Conservation (phyloP, 768 basidiomycete genomes). For the Sporobolomyces pararoseus region DNA sequence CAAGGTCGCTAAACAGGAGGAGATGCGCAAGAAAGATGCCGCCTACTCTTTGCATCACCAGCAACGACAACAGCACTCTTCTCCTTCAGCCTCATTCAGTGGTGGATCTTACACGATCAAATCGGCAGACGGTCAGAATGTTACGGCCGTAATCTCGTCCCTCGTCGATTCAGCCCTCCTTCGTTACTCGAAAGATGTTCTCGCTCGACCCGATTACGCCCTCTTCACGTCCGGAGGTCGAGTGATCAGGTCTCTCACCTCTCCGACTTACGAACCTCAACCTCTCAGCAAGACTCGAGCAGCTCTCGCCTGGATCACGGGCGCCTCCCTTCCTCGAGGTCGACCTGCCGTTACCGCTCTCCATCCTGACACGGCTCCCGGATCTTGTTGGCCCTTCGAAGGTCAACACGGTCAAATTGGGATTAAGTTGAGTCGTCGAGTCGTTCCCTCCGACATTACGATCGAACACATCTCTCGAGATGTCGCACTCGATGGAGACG, state of each 20-base stretch:
- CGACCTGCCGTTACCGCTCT: constrained; percentile 78
- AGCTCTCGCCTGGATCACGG: constrained; percentile 52
- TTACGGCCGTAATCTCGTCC: constrained; percentile 59
- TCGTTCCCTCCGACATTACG: constrained; percentile 64
- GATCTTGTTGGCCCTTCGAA: constrained; percentile 89
- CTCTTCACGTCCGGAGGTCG: constrained; percentile 74
- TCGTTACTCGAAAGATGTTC: constrained; percentile 67
- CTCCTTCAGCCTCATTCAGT: background rate
- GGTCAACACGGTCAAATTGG: constrained; percentile 77
- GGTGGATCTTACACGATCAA: constrained; percentile 17
- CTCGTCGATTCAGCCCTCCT: constrained; percentile 74
- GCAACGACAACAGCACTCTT: background rate
- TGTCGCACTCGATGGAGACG: constrained; percentile 67
- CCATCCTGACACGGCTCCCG: constrained; percentile 76
- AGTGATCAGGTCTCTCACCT: constrained; percentile 77
- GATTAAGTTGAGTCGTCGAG: constrained; percentile 65
- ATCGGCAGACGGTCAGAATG: constrained; percentile 29
- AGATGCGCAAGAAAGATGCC: constrained; percentile 27
- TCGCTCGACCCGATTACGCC: constrained; percentile 80
- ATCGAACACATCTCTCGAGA: constrained; percentile 83
- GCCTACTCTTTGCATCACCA: background rate
- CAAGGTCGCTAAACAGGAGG: constrained; percentile 41
- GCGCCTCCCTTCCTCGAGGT: constrained; percentile 55
- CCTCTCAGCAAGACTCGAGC: constrained; percentile 26
- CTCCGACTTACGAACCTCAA: constrained; percentile 66